phyloP scores from a whole-genome alignment of 495 filamentous ascomycete species.

The Penicillium maclennaniae region DNA sequence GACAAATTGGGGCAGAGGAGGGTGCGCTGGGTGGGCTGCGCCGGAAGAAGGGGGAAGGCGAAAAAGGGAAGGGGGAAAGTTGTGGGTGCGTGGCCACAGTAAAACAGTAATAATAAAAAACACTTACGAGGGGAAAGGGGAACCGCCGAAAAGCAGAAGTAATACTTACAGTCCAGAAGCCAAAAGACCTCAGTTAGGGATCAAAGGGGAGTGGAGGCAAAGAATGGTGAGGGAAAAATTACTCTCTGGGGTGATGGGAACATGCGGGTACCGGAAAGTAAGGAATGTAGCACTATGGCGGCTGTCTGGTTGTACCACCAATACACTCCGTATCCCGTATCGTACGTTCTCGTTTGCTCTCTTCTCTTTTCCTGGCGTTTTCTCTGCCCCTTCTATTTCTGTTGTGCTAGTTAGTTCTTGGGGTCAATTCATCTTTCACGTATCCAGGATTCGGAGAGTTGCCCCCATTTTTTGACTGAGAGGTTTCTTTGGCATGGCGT shows the following conservation, averaged over 20 bases:
- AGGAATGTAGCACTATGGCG: not conserved
- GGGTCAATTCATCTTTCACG: not conserved
- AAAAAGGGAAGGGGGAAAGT: slow-evolving; percentile 4
- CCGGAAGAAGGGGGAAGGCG: slow-evolving; percentile 13
- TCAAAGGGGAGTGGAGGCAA: slow-evolving; percentile 12
- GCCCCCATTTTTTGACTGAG: not conserved
- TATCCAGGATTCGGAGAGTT: not conserved
- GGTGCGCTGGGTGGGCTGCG: slow-evolving; percentile 14
- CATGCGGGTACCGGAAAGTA: not conserved
- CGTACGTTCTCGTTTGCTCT: not conserved
- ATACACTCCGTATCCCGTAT: not conserved
- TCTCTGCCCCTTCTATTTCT: not conserved
- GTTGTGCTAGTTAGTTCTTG: not conserved
- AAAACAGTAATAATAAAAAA: slow-evolving; percentile 9
- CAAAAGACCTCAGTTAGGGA: slow-evolving; percentile 3
- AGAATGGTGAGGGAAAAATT: slow-evolving; percentile 13
- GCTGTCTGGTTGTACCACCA: not conserved
- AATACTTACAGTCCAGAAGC: slow-evolving; percentile 10
- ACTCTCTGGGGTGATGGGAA: not conserved
- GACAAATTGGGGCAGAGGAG: slow-evolving; percentile 19
- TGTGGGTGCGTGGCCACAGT: slow-evolving; percentile 41
- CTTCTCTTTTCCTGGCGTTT: not conserved
- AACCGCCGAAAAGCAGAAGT: slow-evolving; percentile 11
- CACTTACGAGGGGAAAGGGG: slow-evolving; percentile 1
- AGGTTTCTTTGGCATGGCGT: not conserved